Evolutionary conservation across 2,329 filamentous ascomycete genomes (phyloP).

Genomic region (Botryotinia convoluta): DNA sequence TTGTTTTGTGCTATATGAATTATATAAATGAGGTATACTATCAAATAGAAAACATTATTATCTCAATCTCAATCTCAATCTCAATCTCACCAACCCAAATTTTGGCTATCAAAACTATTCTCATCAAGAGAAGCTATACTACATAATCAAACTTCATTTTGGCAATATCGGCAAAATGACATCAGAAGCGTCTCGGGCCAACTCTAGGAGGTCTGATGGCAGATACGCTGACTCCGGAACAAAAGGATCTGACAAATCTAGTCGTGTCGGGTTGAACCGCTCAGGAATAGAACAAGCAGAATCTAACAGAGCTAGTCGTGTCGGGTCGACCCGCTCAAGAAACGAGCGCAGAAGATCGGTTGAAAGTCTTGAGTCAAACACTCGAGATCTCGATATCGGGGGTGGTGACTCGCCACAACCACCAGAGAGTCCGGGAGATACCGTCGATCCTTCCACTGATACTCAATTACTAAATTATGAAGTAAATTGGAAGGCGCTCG

Average conservation of each 20-base stretch:
- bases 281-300: too few species aligned
- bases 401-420: background rate
- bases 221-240: background rate
- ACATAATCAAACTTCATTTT: background rate
- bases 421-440: background rate
- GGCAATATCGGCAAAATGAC: background rate
- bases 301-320: background rate
- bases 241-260: too few species aligned
- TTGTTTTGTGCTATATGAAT: background rate
- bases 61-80: background rate
- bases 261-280: too few species aligned
- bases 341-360: background rate
- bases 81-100: background rate
- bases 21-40: background rate
- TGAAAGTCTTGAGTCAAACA: background rate
- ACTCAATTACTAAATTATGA: background rate
- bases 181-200: background rate
- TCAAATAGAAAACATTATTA: background rate
- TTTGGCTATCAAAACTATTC: background rate
- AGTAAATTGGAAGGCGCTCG: too few species aligned
- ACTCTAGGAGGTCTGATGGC: background rate
- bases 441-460: background rate
- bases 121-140: background rate
- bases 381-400: background rate
- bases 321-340: background rate